Percentiles rank a stretch among this genome's conserved stretches.
Conservation (phyloP, 2,329 filamentous ascomycete species). For the Thielaviopsis populi region DNA sequence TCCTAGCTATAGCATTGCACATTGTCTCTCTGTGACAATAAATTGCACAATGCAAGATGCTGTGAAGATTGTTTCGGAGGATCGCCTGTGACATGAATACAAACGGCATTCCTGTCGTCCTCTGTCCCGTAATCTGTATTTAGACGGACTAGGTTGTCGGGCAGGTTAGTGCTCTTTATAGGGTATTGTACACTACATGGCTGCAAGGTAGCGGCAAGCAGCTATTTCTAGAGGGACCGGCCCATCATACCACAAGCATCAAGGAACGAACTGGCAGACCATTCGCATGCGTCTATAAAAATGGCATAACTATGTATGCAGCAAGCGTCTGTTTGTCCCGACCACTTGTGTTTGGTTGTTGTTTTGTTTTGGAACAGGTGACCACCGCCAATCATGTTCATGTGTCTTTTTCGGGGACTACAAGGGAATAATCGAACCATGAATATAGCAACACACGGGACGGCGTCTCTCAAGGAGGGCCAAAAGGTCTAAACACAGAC, state of each 20-base stretch:
- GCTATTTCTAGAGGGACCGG: neutral
- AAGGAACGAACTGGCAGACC: neutral
- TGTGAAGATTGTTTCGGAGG: neutral
- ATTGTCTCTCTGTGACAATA: neutral
- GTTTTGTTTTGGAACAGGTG: neutral
- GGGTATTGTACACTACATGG: neutral
- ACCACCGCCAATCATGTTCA: neutral
- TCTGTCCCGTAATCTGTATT: neutral
- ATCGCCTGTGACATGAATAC: neutral
- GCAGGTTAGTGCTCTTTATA: neutral
- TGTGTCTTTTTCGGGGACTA: neutral
- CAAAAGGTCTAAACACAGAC: neutral
- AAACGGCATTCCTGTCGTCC: neutral
- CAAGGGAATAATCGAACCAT: neutral
- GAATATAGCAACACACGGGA: neutral
- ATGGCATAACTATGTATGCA: neutral
- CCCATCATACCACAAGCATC: neutral
- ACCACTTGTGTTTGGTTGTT: neutral
- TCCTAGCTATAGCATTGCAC: too few relatives aligned
- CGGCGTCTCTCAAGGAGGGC: neutral
- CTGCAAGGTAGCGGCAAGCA: neutral
- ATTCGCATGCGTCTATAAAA: neutral
- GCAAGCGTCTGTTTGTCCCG: neutral
- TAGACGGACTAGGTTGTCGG: neutral
- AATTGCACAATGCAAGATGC: neutral